Evolutionary conservation across 2,329 filamentous ascomycete genomes (phyloP).

Genomic region (Pyrenochaeta sp.): DNA sequence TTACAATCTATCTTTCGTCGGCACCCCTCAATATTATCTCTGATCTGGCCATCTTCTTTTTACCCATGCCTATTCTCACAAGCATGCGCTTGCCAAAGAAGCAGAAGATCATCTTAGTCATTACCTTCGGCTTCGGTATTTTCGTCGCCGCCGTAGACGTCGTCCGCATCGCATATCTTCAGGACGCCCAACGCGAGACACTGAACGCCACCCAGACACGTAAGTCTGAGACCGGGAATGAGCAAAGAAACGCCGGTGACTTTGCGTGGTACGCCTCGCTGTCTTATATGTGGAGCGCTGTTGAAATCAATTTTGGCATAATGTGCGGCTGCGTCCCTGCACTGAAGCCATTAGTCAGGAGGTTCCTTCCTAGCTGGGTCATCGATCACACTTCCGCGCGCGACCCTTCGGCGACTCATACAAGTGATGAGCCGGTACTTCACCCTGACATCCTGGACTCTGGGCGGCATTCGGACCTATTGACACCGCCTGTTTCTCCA

Average conservation of each 20-base stretch:
- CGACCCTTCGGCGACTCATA: slow-evolving; percentile 37
- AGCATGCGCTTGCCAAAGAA: slow-evolving; percentile 83
- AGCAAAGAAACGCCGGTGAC: slow-evolving; percentile 56
- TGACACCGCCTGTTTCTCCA: slow-evolving; percentile 34
- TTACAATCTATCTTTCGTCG: slow-evolving; percentile 73
- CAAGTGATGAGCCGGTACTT: slow-evolving; percentile 39
- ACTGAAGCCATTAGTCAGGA: slow-evolving; percentile 82
- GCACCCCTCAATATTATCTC: slow-evolving; percentile 93
- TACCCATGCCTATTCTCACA: slow-evolving; percentile 83
- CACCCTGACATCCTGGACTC: slow-evolving; percentile 36
- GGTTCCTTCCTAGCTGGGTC: slow-evolving; percentile 65
- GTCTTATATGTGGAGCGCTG: slow-evolving; percentile 91
- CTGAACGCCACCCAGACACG: slow-evolving; percentile 52
- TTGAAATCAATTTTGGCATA: slow-evolving; percentile 91
- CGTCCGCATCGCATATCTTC: slow-evolving; percentile 87
- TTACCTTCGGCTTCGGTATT: slow-evolving; percentile 86
- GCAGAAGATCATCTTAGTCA: slow-evolving; percentile 85
- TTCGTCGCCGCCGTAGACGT: slow-evolving; percentile 91
- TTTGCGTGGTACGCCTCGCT: slow-evolving; percentile 78
- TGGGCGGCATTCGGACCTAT: slow-evolving; percentile 27
- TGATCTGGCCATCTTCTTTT: slow-evolving; percentile 83
- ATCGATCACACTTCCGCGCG: slow-evolving; percentile 54
- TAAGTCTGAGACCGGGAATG: slow-evolving; percentile 30
- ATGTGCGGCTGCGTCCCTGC: slow-evolving; percentile 93
- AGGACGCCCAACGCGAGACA: slow-evolving; percentile 68